These are phyloP conservation scores for Boletus subparvulus DNA, from an alignment of 768 basidiomycete genomes.

Conservation along the genomic window DNA sequence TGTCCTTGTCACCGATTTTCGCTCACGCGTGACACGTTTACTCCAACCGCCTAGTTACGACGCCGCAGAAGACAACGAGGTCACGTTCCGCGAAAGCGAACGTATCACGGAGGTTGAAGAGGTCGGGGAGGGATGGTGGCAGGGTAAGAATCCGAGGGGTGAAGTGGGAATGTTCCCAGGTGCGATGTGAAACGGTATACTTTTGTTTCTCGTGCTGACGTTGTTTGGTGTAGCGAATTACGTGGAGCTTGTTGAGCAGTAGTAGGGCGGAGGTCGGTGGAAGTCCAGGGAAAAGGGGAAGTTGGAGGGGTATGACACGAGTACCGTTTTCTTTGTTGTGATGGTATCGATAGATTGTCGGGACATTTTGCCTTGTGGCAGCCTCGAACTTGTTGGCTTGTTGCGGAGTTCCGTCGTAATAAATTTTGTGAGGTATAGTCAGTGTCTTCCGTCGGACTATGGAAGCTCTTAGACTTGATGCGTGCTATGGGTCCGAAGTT, in stretches of 20 bases:
- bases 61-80: slow-evolving; percentile 88
- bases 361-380: neutral
- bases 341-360: neutral
- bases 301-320: neutral
- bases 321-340: neutral
- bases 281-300: neutral
- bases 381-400: too few relatives aligned
- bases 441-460: too few relatives aligned
- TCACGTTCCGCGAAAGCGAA: slow-evolving; percentile 83
- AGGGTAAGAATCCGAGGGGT: slow-evolving; percentile 58
- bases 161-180: slow-evolving; percentile 74
- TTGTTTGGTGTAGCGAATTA: slow-evolving; percentile 14
- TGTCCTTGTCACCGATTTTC: neutral
- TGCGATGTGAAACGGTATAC: slow-evolving; percentile 24
- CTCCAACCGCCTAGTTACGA: slow-evolving; percentile 59
- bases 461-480: too few relatives aligned
- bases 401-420: too few relatives aligned
- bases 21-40: neutral
- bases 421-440: too few relatives aligned
- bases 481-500: too few relatives aligned
- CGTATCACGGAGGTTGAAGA: slow-evolving; percentile 75
- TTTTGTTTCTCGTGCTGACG: neutral
- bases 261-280: neutral
- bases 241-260: slow-evolving; percentile 16
- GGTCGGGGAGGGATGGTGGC: slow-evolving; percentile 89